Percentiles rank a stretch among this genome's conserved stretches.
phyloP scores from a whole-genome alignment of 805 yeast genomes.

The Sugiyamaella floridensis region DNA sequence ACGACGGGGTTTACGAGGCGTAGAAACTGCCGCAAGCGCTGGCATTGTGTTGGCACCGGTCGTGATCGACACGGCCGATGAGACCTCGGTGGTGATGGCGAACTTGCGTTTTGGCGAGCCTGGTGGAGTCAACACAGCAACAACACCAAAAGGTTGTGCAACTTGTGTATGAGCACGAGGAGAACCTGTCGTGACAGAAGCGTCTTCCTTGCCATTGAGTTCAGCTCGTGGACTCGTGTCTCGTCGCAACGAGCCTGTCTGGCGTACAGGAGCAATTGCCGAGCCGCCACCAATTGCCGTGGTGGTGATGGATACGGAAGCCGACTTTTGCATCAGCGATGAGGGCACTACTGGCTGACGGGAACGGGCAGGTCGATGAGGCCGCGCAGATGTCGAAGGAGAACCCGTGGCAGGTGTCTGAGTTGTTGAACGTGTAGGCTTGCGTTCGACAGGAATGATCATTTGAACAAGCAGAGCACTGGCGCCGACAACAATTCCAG shows the following conservation, averaged over 20 bases:
- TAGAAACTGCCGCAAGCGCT: background rate
- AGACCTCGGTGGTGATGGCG: background rate
- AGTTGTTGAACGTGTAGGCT: background rate
- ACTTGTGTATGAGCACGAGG: background rate
- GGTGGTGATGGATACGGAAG: background rate
- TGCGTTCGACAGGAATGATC: constrained; percentile 10
- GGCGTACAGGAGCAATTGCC: background rate
- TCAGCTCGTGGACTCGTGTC: background rate
- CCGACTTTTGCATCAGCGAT: background rate
- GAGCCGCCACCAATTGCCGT: background rate
- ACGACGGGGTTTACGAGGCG: background rate
- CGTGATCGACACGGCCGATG: background rate
- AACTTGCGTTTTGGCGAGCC: background rate
- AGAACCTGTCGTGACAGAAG: no score
- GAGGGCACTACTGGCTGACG: background rate
- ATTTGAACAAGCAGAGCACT: constrained; percentile 13
- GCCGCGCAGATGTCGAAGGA: background rate
- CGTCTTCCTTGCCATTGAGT: no score
- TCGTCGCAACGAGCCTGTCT: background rate
- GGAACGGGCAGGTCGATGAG: background rate
- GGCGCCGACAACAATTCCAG: constrained; percentile 18
- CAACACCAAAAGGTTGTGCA: background rate
- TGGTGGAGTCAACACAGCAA: background rate
- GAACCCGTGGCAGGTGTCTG: background rate
- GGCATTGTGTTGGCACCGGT: background rate